A percentile compares a stretch with the other conserved stretches of the same genome.
Conservation (phyloP, 139 green algal species). For the Coccomyxa sp. region DNA sequence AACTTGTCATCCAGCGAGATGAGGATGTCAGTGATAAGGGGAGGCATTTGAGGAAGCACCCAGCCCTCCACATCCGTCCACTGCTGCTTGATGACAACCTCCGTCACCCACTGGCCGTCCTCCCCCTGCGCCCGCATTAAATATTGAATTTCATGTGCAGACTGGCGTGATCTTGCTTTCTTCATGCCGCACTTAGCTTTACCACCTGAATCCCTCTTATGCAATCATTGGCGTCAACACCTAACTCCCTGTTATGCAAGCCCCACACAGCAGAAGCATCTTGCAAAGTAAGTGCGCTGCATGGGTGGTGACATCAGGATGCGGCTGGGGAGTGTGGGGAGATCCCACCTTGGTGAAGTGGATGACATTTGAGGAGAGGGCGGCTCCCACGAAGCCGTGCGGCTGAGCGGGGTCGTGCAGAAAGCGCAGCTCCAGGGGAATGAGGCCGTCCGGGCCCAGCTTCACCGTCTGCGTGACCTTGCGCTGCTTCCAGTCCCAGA, state of each 20-base stretch:
- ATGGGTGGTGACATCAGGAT: too few relatives aligned
- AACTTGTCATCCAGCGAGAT: slow-evolving; percentile 76
- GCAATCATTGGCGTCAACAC: too few relatives aligned
- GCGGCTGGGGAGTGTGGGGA: too few relatives aligned
- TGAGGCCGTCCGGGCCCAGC: slow-evolving; percentile 64
- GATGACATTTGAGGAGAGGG: slow-evolving; percentile 74
- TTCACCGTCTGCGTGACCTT: slow-evolving; percentile 57
- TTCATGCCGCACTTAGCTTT: too few relatives aligned
- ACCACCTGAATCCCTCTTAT: too few relatives aligned
- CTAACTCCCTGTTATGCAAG: too few relatives aligned
- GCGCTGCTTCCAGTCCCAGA: slow-evolving; percentile 71
- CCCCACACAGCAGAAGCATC: too few relatives aligned
- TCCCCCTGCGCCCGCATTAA: slow-evolving; percentile 2
- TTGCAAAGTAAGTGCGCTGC: too few relatives aligned
- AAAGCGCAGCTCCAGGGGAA: slow-evolving; percentile 82
- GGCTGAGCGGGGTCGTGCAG: slow-evolving; percentile 64
- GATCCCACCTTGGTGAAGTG: slow-evolving; percentile 55
- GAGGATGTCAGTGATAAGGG: slow-evolving; percentile 85
- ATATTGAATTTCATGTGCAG: too few relatives aligned
- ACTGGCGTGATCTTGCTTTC: too few relatives aligned
- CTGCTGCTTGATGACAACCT: slow-evolving; percentile 38
- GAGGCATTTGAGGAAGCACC: slow-evolving; percentile 73
- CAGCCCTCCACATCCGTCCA: slow-evolving; percentile 57
- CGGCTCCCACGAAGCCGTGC: slow-evolving; percentile 65
- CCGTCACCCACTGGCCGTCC: slow-evolving; percentile 22